A percentile compares a stretch with the other conserved stretches of the same genome.
Conservation (phyloP, 2,329 filamentous ascomycete species). For the Clonostachys sp. region DNA sequence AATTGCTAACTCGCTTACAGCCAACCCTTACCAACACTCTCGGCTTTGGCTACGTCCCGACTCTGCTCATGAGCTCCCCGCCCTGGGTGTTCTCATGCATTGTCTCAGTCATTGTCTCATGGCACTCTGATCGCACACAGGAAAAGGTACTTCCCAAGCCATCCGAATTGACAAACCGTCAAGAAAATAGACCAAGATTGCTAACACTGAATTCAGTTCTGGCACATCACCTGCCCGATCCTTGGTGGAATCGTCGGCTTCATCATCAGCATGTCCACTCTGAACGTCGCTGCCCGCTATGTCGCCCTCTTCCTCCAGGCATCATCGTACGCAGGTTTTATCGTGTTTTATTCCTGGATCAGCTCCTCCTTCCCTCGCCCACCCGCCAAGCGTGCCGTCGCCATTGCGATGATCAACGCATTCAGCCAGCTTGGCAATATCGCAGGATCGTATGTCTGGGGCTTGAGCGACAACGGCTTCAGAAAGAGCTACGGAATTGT, state of each 20-base stretch:
- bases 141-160: slow-evolving; percentile 33
- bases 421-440: slow-evolving; percentile 54
- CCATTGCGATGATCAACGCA: slow-evolving; percentile 57
- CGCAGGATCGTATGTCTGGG: slow-evolving; percentile 60
- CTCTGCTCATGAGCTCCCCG: slow-evolving; percentile 50
- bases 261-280: slow-evolving; percentile 54
- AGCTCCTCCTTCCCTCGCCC: slow-evolving; percentile 52
- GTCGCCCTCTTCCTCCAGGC: slow-evolving; percentile 58
- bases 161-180: slow-evolving; percentile 10
- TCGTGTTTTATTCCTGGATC: slow-evolving; percentile 56
- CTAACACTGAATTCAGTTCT: slow-evolving; percentile 26
- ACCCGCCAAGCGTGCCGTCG: slow-evolving; percentile 55
- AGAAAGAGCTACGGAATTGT: slow-evolving; percentile 62
- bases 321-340: slow-evolving; percentile 47
- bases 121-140: slow-evolving; percentile 49
- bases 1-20: slow-evolving; percentile 14
- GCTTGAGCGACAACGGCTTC: slow-evolving; percentile 52
- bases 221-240: slow-evolving; percentile 52
- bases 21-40: slow-evolving; percentile 47
- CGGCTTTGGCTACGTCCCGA: slow-evolving; percentile 46
- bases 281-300: slow-evolving; percentile 52
- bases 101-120: slow-evolving; percentile 48
- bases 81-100: slow-evolving; percentile 57
- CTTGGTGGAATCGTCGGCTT: slow-evolving; percentile 48
- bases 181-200: no score